Evolutionary conservation across 2,329 filamentous ascomycete genomes (phyloP), one percentile per base, ranked within the genome.

Genomic region (Emmonsia crescens): DNA sequence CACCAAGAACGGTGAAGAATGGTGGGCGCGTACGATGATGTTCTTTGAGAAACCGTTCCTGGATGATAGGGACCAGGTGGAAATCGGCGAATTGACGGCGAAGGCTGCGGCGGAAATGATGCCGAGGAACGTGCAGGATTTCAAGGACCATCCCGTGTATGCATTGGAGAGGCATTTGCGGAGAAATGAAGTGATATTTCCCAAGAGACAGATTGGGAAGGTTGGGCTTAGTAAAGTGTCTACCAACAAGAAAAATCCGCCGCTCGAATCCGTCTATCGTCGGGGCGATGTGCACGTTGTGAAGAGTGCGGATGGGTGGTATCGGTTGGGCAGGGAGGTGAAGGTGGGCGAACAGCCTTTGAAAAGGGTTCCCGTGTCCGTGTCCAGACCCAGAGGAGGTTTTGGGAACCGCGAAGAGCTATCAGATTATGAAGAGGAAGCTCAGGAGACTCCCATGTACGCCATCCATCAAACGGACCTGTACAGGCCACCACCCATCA

Each of bases 301-400:
- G 1, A 84, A 86, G 64, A 95, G 86, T 64, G 86, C 85, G 2
- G 91, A 96, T 66, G 91, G 89, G 65, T 99, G 94, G 95, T 96
- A 94, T 73, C 85, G 92, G 1, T 76, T 93, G 63, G 94, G 94
- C 0, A 82, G 91, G 31, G 87, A 91, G 65, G 84, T 99, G 8
- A 89, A 85, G 66, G 76, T 84, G 0, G 85, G 88, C 16, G 89
- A 96, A 72, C 87, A 94, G 61, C 90, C 94, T 0, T 81, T 89
- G 16, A 97, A 96, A 71, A 87, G 87, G 71, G 76, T 90, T 1
- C 59, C 52, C 2, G 46, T 49, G 19, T 51, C 52, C 2, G 46
- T 49, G 19, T 51, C 52, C 9, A 40, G 75, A 75, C 1, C 36
- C 33, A 31, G 24, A 60, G 48, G 56, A 21, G n/a, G 29, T 27